Evolutionary conservation across 208 protist species (phyloP).

Genomic region (Leptomonas pyrrhocoris): DNA sequence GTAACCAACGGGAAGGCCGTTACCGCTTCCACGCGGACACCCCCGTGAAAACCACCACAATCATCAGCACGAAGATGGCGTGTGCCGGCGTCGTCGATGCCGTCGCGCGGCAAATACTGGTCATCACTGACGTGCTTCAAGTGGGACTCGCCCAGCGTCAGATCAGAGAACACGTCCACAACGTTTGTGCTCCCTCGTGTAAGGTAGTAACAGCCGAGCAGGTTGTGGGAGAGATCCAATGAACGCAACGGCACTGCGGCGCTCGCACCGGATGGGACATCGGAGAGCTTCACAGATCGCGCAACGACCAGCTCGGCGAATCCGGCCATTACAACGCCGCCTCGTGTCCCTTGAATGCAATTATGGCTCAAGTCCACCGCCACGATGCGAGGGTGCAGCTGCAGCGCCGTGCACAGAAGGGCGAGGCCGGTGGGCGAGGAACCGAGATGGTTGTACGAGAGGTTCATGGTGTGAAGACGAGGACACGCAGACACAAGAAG

Average conservation of each 20-base stretch:
- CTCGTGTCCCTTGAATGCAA: conserved; percentile 39
- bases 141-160: background rate
- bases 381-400: conserved; percentile 38
- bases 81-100: background rate
- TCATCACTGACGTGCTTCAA: background rate
- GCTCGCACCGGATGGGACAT: background rate
- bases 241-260: conserved; percentile 8
- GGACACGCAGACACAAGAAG: conserved; percentile 32
- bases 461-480: conserved; percentile 35
- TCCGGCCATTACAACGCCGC: conserved; percentile 27
- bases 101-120: background rate
- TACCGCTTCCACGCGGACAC: conserved; percentile 4
- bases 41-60: background rate
- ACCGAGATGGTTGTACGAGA: conserved; percentile 61
- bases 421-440: conserved; percentile 25
- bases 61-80: background rate
- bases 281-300: background rate
- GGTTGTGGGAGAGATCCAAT: conserved; percentile 36
- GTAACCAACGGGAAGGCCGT: conserved; percentile 52
- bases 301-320: conserved; percentile 60
- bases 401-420: conserved; percentile 37
- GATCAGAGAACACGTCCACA: background rate
- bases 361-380: conserved; percentile 46
- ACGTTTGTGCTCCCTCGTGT: background rate
- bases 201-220: conserved; percentile 28